Conservation (phyloP, 345 rosid genomes). For the Pistacia vera region DNA sequence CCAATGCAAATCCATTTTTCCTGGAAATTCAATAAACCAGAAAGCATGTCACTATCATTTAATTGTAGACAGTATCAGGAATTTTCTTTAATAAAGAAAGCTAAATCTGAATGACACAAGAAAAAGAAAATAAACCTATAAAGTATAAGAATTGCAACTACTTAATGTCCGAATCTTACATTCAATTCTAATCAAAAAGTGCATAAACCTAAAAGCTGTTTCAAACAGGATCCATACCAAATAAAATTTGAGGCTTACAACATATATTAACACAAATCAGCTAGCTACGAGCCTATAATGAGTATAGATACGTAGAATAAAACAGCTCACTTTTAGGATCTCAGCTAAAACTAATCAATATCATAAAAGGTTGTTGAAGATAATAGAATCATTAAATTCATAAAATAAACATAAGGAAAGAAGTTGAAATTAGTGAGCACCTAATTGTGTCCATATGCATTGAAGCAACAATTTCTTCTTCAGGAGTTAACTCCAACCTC, state of each 20-base stretch:
- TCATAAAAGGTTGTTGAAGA: conserved; percentile 10
- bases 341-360: conserved; percentile 4
- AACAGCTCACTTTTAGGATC: conserved; percentile 7
- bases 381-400: not conserved
- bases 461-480: conserved; percentile 80
- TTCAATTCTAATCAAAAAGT: not conserved
- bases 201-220: not conserved
- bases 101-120: not conserved
- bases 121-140: conserved; percentile 3
- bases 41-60: conserved; percentile 7
- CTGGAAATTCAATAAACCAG: conserved; percentile 36
- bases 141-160: not conserved
- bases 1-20: conserved; percentile 88
- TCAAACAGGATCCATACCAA: not conserved
- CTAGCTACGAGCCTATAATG: not conserved
- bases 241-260: not conserved
- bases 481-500: conserved; percentile 90
- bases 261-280: not conserved
- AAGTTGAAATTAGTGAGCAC: conserved; percentile 37
- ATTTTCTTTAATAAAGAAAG: not conserved
- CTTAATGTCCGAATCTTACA: not conserved
- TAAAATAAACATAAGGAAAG: conserved; percentile 6
- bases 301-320: not conserved
- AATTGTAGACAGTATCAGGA: not conserved
- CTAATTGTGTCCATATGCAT: conserved; percentile 91